Evolutionary conservation across 179 eudicot species (phyloP), one percentile per base, ranked within the genome.

Genomic region (Nepenthes alata): DNA sequence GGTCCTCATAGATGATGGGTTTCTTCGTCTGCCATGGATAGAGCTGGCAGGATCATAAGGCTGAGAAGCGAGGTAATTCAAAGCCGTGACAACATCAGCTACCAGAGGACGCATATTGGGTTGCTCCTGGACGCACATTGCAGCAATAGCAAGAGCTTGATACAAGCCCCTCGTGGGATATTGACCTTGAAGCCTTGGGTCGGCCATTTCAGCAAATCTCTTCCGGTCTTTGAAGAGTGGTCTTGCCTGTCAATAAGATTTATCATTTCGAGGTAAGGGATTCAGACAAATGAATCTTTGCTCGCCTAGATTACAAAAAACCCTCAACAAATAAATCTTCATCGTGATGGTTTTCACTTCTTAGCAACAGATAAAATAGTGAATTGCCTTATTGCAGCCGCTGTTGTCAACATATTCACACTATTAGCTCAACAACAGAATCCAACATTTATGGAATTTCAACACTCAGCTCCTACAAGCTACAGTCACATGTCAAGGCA

Each of bases 41-140:
- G 63, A 38, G n/a, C 54, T 66, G 12, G 61, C n/a, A 41, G 83
- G 83, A 65, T 83, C 78, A 16, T 78, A 67, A 25, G 52, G 72
- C 37, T 81, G 84, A 37, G 78, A 63, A 5, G 83, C 77, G 41
- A 84, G 81, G 66, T 77, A 84, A 60, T 81, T 79, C 25, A 84
- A 58, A 62, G 89, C 89, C 2, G 85, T 81, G 51, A 82, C 89
- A 11, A 81, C 75, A 47, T 84, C 89, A 11, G 78, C 78, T 65
- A 80, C 61, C 11, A 77, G 78, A 13, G 89, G 89, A 57, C 89
- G 61, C 73, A 72, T 62, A 57, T 35, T 70, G 37, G 90, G 80
- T 14, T 77, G 72, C 62, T 81, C 89, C 45, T 84, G 89, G 39
- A 84, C 83, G 59, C 89, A 84, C 89, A 84, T 77, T 65, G 86